Conservation (phyloP, 805 yeast genomes). For the Blastobotrys mokoenaii region DNA sequence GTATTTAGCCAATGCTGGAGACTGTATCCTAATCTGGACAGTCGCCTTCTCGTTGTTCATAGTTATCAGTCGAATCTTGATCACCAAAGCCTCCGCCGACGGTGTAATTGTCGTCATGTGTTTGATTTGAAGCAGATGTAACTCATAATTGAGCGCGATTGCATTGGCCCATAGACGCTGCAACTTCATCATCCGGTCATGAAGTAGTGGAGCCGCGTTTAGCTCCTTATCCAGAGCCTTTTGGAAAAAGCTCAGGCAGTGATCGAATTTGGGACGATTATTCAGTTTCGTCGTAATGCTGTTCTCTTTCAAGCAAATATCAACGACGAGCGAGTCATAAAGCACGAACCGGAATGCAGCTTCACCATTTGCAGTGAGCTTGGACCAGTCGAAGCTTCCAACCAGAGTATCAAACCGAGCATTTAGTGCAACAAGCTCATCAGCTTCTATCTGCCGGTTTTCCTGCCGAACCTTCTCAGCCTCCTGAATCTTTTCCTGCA, state of each 20-base stretch:
- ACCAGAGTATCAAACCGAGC: background rate
- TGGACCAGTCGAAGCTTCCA: no score
- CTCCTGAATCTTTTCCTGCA: conserved; percentile 10
- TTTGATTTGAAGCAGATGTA: background rate
- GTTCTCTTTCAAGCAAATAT: background rate
- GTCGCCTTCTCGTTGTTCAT: background rate
- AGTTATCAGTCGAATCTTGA: background rate
- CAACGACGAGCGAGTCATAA: background rate
- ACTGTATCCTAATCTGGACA: background rate
- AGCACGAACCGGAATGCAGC: background rate
- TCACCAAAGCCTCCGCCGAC: background rate
- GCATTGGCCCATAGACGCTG: conserved; percentile 1
- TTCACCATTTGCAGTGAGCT: no score
- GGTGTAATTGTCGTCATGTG: background rate
- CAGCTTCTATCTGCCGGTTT: conserved; percentile 15
- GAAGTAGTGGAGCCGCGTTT: background rate
- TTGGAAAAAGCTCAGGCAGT: conserved; percentile 2
- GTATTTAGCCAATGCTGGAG: background rate
- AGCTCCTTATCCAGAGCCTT: background rate
- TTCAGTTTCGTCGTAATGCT: background rate
- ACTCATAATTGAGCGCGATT: background rate
- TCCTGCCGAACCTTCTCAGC: conserved; percentile 17
- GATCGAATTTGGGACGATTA: background rate
- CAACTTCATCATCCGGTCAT: background rate
- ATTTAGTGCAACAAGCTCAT: conserved; percentile 10